Evolutionary conservation across 768 basidiomycete genomes (phyloP), one percentile per base, ranked within the genome.

Genomic region (Lentinula edodes): DNA sequence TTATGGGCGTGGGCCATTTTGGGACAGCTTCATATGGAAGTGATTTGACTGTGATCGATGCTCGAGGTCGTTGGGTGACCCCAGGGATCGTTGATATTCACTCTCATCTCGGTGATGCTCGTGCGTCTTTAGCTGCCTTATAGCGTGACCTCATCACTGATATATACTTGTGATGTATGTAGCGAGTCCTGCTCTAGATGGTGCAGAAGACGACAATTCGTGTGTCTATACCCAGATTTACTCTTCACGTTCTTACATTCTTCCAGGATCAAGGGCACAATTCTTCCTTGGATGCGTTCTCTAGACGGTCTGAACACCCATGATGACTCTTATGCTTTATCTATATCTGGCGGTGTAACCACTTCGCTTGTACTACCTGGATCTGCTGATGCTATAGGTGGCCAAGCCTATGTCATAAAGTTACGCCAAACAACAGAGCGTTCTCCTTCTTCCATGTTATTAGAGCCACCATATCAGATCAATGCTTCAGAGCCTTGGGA

Each of bases 381-480:
- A 0, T 87, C 83, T 48, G 86, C 83, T 2, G 78, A 86, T 66
- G 83, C 83, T 3, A 85, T 88, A 60, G 83, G 83, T 62, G 72
- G 92, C 8, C 91, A 93, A 69, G 92, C 90, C 0, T 95, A 92
- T 68, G 80, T 86, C 52, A 84, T 95, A 67, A 95, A 95, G 72
- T 73, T 90, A 12, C 81, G 93, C 36, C 81, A 83, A 61, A 93
- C 91, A 0, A 64, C 77, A 20, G 90, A 91, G 64, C 82, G 87
- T 39, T 87, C 89, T 0, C 82, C 90, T 4, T 81, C 84, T 12
- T 84, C 89, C 4, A 87, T 91, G 84, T 72, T 92, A 4, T 75
- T 95, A 35, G 93, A 95, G 64, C 86, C 91, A 28, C 92, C 93
- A 1, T 74, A 71, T 61, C 66, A 71, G 36, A 58, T 82, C 70